Evolutionary conservation across 257 asterid genomes (phyloP), one percentile per base, ranked within the genome.

Genomic region (Nyctanthes arbortristis): DNA sequence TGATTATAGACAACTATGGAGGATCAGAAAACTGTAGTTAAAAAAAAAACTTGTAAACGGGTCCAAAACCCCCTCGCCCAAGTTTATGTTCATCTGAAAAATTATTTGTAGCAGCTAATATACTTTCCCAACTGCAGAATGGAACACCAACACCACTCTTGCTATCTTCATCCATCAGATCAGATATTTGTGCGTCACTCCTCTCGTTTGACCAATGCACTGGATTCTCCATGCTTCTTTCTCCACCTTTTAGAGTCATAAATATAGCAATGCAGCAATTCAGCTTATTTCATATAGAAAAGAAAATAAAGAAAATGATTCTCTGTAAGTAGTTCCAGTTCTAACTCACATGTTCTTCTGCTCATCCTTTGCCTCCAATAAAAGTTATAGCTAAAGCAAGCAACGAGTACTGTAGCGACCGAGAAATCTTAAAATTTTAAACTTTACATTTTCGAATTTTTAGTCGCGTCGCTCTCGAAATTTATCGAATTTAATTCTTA

Each of bases 61-160:
- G 87, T 14, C 96, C 90, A 64, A 82, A 86, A 60, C 95, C 95
- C n/a, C 92, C 95, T 68, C 36, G 78, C 37, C 95, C 95, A 2
- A 88, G 85, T 81, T 80, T 84, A 73, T 82, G 78, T 60, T 64
- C 77, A 67, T 73, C 65, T 0, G 90, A 80, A 73, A 88, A 88
- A 66, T 75, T 71, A 40, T 77, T 77, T 14, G 92, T 88, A n/a
- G 88, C 88, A 20, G 65, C 76, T 49, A 79, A 60, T 70, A 87
- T 76, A 58, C 64, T 72, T 68, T 78, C 79, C 47, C 83, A n/a
- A 31, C 69, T 69, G 59, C 76, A 82, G 66, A 73, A 76, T 0
- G 85, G 81, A 52, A 84, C 78, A 49, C 82, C 87, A 28, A 77
- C 75, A 14, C 14, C 57, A 14, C 75, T 67, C 65, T 60, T 76